Base-by-base conservation (phyloP, 2,329 filamentous ascomycete genomes). In the Penicillium psychrosexuale region DNA sequence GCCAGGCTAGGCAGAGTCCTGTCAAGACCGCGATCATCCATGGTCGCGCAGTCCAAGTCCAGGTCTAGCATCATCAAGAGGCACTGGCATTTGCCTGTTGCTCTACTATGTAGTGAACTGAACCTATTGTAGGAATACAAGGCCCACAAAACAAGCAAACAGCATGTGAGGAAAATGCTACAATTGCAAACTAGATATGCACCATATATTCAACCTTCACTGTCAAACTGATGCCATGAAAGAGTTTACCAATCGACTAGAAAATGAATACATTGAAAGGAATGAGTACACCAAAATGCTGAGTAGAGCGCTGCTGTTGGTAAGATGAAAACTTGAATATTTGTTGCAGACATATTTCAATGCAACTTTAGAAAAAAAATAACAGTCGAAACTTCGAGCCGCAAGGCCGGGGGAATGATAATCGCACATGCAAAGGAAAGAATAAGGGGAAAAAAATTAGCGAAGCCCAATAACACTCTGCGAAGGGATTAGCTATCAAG, bases 401-500 rank as follows among this genome's bases (percentile, higher is more conserved):
- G 50, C 53, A 57, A 53, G 51, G 57, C 57, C 58, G 65, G 55
- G 51, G 46, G 55, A 58, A 65, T 61, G 55, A 54, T 61, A 55
- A 53, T 50, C 38, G 47, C 47, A 44, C 8, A 59, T 60, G 62
- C 57, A 60, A 47, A 61, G 45, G 58, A 57, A 46, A 61, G 53
- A 56, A 57, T 38, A 47, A 54, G 22, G 43, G 57, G 34, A 24
- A 51, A 39, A 31, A 56, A 42, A 42, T 66, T 65, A 75, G 71
- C 90, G 87, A 64, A 95, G 80, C 53, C 90, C 90, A 72, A 95
- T 94, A 51, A 94, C 90, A 71, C 90, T 94, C 90, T 82, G 64
- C 33, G 34, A 50, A 42, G 44, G 13, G 24, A 50, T 68, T 62
- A 71, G 67, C 47, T 45, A 45, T 48, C 15, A 30, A 28, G 13